phyloP scores from a whole-genome alignment of 495 filamentous ascomycete species.

The Aspergillus sparsus region DNA sequence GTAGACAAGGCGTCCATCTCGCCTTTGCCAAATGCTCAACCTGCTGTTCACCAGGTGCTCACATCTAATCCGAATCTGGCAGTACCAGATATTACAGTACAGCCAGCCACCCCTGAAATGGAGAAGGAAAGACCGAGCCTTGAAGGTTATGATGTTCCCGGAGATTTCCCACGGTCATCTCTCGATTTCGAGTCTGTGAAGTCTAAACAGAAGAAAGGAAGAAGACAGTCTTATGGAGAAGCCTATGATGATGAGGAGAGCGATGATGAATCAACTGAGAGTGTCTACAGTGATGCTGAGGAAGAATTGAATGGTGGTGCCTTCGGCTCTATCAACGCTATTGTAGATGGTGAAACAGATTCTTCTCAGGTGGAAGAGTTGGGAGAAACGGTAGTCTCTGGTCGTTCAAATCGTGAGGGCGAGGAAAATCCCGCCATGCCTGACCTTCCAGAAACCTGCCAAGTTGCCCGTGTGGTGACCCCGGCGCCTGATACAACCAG shows the following conservation, averaged over 20 bases:
- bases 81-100: slow-evolving; percentile 50
- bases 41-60: slow-evolving; percentile 3
- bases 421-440: slow-evolving; percentile 11
- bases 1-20: slow-evolving; percentile 4
- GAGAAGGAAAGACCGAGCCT: slow-evolving; percentile 40
- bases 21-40: slow-evolving; percentile 2
- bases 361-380: not conserved
- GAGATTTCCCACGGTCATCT: slow-evolving; percentile 36
- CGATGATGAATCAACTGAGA: slow-evolving; percentile 58
- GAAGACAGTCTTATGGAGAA: slow-evolving; percentile 6
- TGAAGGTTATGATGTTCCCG: slow-evolving; percentile 39
- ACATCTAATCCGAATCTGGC: slow-evolving; percentile 18
- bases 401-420: not conserved
- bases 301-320: slow-evolving; percentile 77
- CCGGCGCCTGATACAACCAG: slow-evolving; percentile 25
- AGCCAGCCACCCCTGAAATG: slow-evolving; percentile 48
- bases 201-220: slow-evolving; percentile 12
- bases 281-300: slow-evolving; percentile 85
- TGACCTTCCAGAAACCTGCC: slow-evolving; percentile 23
- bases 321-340: slow-evolving; percentile 82
- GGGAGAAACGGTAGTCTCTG: not conserved
- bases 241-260: slow-evolving; percentile 35
- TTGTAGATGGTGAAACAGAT: slow-evolving; percentile 60
- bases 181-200: slow-evolving; percentile 24
- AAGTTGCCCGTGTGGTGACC: slow-evolving; percentile 28